Conservation (phyloP, 75 land plant species). For the Gnetum montanum region DNA sequence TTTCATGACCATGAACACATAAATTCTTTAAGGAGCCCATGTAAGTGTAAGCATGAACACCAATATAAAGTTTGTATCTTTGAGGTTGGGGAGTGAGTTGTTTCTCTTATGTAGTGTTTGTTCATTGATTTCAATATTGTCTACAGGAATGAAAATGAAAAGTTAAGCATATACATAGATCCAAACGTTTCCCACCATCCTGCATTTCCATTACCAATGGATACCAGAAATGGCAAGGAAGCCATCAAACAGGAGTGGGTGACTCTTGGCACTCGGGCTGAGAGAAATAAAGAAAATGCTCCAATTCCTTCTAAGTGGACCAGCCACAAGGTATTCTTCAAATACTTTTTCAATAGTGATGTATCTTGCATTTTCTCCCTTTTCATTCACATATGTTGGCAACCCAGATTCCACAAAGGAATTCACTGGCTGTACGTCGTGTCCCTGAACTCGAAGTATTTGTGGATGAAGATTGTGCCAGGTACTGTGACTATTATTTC, state of each 20-base stretch:
- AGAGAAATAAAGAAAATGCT: constrained; percentile 66
- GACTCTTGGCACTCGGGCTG: constrained; percentile 28
- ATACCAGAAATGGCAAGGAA: constrained; percentile 5
- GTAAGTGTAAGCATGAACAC: not conserved
- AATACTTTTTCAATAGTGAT: not conserved
- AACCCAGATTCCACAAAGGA: constrained; percentile 50
- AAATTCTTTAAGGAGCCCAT: too few relatives aligned
- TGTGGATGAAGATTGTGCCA: constrained; percentile 53
- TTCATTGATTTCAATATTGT: not conserved
- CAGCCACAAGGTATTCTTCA: constrained; percentile 27
- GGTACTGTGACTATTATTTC: constrained; percentile 15
- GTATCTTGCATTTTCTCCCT: not conserved
- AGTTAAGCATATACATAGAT: not conserved
- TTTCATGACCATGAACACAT: too few relatives aligned
- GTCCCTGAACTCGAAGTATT: constrained; percentile 37
- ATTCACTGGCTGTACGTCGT: constrained; percentile 9
- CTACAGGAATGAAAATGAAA: constrained; percentile 5
- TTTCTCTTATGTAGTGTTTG: not conserved
- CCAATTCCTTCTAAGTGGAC: constrained; percentile 52
- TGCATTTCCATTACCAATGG: not conserved
- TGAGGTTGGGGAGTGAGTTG: not conserved
- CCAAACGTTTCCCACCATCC: not conserved
- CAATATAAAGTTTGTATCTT: not conserved
- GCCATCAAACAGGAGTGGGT: constrained; percentile 20
- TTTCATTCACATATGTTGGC: not conserved